Evolutionary conservation across 169 alveolate species (phyloP).

Genomic region (Eimeria sp.): DNA sequence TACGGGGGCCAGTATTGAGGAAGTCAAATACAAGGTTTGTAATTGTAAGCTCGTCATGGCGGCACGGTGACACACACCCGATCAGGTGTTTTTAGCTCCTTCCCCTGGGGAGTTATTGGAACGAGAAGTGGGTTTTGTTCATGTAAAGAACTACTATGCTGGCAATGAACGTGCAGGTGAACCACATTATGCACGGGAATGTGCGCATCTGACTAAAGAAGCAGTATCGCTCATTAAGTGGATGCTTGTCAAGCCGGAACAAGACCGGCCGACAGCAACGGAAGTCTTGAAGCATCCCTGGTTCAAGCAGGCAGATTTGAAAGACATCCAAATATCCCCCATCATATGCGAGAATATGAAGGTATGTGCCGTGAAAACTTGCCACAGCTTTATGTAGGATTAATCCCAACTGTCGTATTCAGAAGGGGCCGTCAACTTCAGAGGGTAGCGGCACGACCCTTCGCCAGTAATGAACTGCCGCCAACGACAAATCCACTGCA

Average conservation of each 20-base stretch:
- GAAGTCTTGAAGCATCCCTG: slow-evolving; percentile 88
- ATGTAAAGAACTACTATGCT: too few species aligned
- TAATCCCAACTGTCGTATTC: neutral
- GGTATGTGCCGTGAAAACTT: neutral
- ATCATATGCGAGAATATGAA: slow-evolving; percentile 83
- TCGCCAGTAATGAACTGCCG: neutral
- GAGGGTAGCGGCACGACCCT: neutral
- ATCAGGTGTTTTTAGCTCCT: neutral
- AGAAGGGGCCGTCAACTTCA: neutral
- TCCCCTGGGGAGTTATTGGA: too few species aligned
- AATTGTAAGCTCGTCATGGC: slow-evolving; percentile 25
- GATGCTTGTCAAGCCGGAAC: slow-evolving; percentile 90
- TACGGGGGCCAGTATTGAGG: slow-evolving; percentile 84
- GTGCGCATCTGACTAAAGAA: slow-evolving; percentile 90
- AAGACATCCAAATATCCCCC: slow-evolving; percentile 48
- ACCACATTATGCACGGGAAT: slow-evolving; percentile 87
- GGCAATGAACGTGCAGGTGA: slow-evolving; percentile 33
- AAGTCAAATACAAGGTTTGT: slow-evolving; percentile 82
- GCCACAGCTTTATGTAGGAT: neutral
- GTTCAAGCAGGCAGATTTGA: slow-evolving; percentile 86
- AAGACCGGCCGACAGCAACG: slow-evolving; percentile 89
- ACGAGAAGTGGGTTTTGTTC: too few species aligned
- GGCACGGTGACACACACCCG: neutral
- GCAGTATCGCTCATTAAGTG: slow-evolving; percentile 86
- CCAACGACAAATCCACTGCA: neutral